Conservation (phyloP, 1,139 yeast species). For the Meyerozyma elateridarum region DNA sequence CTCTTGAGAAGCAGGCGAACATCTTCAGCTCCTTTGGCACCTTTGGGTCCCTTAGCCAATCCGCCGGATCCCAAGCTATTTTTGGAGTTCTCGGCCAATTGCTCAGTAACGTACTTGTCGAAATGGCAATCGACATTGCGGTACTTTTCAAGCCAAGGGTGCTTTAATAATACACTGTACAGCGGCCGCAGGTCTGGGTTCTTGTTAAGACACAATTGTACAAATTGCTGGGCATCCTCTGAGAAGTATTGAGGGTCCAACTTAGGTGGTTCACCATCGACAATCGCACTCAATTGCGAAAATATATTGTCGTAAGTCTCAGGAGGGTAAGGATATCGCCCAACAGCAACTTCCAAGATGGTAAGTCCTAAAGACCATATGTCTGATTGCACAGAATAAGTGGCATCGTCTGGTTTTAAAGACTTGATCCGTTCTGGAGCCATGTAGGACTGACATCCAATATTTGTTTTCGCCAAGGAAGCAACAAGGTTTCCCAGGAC, state of each 20-base stretch:
- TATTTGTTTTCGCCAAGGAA: slow-evolving; percentile 90
- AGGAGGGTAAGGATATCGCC: slow-evolving; percentile 92
- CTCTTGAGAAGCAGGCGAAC: slow-evolving; percentile 34
- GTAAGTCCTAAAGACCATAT: slow-evolving; percentile 94
- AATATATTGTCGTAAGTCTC: slow-evolving; percentile 88
- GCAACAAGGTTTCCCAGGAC: slow-evolving; percentile 95
- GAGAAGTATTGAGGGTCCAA: slow-evolving; percentile 54
- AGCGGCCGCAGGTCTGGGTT: slow-evolving; percentile 80
- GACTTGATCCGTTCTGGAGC: slow-evolving; percentile 93
- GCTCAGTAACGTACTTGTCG: slow-evolving; percentile 33
- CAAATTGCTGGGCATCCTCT: slow-evolving; percentile 77
- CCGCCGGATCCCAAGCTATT: background rate
- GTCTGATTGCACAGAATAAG: slow-evolving; percentile 93
- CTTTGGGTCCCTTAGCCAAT: background rate
- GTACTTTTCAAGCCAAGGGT: slow-evolving; percentile 73
- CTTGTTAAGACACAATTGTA: slow-evolving; percentile 73
- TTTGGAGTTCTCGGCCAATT: slow-evolving; percentile 11
- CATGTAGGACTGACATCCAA: slow-evolving; percentile 98
- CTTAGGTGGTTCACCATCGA: slow-evolving; percentile 91
- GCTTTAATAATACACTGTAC: slow-evolving; percentile 65
- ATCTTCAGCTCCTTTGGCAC: slow-evolving; percentile 18
- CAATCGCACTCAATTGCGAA: slow-evolving; percentile 91
- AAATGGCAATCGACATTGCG: slow-evolving; percentile 41
- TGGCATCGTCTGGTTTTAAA: slow-evolving; percentile 54
- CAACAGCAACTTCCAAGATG: slow-evolving; percentile 83